Evolutionary conservation across 306 rosid species (phyloP).

Genomic region (Styphnolobium japonicum): DNA sequence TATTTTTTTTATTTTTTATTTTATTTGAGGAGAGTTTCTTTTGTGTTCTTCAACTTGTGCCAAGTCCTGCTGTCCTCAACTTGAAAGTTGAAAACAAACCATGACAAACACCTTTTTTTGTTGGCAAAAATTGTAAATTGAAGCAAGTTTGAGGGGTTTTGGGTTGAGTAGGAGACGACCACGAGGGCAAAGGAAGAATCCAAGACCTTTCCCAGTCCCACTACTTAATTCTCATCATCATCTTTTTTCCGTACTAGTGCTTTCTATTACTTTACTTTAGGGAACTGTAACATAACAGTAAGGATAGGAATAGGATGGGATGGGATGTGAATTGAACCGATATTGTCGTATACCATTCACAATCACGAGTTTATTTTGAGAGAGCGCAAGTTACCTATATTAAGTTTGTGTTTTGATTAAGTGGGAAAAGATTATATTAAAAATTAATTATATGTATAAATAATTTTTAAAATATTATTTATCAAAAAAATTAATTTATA

Average conservation of each 20-base stretch:
- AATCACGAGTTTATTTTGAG: no score
- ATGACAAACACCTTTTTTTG: neutral
- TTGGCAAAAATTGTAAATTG: constrained; percentile 41
- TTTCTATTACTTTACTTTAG: neutral
- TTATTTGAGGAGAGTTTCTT: no score
- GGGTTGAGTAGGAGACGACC: constrained; percentile 12
- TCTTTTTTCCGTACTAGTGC: neutral
- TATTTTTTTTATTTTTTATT: no score
- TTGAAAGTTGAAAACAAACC: no score
- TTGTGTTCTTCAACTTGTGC: neutral
- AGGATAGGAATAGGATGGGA: neutral
- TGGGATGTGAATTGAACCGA: neutral
- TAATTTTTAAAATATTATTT: no score
- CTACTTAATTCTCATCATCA: no score
- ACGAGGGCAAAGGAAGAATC: constrained; percentile 29
- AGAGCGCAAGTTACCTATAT: no score
- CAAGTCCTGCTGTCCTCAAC: neutral
- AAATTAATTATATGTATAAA: no score
- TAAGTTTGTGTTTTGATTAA: no score
- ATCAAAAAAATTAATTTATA: no score
- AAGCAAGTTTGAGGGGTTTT: neutral
- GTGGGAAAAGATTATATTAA: no score
- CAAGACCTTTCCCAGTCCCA: constrained; percentile 31
- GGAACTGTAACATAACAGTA: neutral
- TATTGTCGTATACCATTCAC: no score